Evolutionary conservation across 2,329 filamentous ascomycete genomes (phyloP).

Genomic region (Teratosphaeria gauchensis): DNA sequence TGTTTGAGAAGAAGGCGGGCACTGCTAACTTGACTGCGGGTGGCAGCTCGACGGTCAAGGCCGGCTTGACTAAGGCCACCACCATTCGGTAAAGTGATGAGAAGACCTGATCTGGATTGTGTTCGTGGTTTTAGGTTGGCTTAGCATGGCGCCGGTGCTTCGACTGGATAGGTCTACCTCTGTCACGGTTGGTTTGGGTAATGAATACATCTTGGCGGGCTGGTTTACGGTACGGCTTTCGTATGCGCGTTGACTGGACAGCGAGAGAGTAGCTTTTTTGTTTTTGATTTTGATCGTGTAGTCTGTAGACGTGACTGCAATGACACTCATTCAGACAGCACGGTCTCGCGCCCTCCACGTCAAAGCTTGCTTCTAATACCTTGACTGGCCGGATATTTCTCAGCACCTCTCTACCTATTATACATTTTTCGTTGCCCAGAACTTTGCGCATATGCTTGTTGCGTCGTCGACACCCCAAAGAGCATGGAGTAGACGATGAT

Average conservation of each 20-base stretch:
- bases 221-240: neutral
- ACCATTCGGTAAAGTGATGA: slow-evolving; percentile 37
- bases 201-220: neutral
- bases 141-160: neutral
- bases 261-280: neutral
- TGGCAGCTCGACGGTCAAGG: slow-evolving; percentile 61
- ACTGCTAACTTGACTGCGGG: slow-evolving; percentile 53
- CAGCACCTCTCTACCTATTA: no score
- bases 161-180: slow-evolving; percentile 7
- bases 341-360: no score
- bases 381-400: no score
- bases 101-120: neutral
- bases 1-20: slow-evolving; percentile 97
- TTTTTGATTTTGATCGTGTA: neutral
- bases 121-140: neutral
- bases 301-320: neutral
- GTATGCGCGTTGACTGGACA: neutral
- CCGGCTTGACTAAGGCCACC: slow-evolving; percentile 87
- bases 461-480: no score
- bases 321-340: neutral
- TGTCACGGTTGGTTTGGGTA: slow-evolving; percentile 2
- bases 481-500: no score
- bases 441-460: no score
- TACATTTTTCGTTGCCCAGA: no score
- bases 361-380: no score